Conservation (phyloP, 768 basidiomycete species). For the Arthromyces matolae region DNA sequence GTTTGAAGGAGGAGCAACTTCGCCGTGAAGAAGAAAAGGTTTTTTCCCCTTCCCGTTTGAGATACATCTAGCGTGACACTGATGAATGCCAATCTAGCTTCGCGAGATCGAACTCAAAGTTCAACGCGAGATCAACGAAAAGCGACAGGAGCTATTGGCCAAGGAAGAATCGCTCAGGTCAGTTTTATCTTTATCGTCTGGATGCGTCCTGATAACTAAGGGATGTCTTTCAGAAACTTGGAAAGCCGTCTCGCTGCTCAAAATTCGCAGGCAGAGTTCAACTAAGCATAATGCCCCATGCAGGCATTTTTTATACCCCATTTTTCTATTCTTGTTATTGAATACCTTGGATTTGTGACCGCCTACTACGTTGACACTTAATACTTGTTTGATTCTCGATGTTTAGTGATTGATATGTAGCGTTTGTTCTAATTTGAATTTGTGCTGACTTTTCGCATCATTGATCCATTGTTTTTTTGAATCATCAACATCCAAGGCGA, state of each 20-base stretch:
- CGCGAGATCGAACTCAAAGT: conserved; percentile 98
- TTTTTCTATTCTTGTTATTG: conserved; percentile 14
- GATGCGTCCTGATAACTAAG: not conserved
- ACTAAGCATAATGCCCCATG: conserved; percentile 34
- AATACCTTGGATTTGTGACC: conserved; percentile 27
- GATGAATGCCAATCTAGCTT: conserved; percentile 42
- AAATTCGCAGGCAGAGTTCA: conserved; percentile 78
- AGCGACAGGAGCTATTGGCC: conserved; percentile 92
- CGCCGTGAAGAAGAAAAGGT: conserved; percentile 96
- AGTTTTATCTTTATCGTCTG: not conserved
- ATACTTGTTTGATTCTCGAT: conserved; percentile 5
- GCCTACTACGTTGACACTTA: conserved; percentile 12
- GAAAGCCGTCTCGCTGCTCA: conserved; percentile 90
- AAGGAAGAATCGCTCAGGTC: conserved; percentile 93
- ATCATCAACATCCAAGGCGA: conserved; percentile 15
- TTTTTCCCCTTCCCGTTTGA: not conserved
- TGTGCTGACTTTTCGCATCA: conserved; percentile 16
- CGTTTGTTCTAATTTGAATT: conserved; percentile 2
- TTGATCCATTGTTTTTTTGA: conserved; percentile 22
- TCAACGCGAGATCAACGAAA: conserved; percentile 96
- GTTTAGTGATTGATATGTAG: conserved; percentile 10
- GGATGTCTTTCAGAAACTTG: conserved; percentile 59
- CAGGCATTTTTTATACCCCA: conserved; percentile 20
- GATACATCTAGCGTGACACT: conserved; percentile 7
- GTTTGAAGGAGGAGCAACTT: conserved; percentile 98